Conservation (phyloP, 768 basidiomycete genomes). For the Trichaptum fuscoviolaceum region DNA sequence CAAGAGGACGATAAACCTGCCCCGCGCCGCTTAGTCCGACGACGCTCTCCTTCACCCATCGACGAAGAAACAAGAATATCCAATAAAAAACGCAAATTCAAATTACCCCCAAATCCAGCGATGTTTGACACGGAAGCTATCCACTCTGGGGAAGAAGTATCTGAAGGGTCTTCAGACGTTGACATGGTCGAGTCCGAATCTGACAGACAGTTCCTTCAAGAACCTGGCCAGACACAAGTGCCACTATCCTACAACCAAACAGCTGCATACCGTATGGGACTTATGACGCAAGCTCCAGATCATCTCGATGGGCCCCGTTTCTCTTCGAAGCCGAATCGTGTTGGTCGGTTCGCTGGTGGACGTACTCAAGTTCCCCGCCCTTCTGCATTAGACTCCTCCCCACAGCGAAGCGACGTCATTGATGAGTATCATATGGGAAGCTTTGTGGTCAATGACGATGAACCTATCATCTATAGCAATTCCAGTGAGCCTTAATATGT, state of each 20-base stretch:
- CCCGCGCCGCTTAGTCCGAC: constrained; percentile 6
- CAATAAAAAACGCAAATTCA: constrained; percentile 9
- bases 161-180: constrained; percentile 55
- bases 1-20: constrained; percentile 10
- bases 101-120: constrained; percentile 22
- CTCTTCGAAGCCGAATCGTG: constrained; percentile 41
- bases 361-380: constrained; percentile 28
- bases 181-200: constrained; percentile 55
- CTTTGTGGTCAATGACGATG: constrained; percentile 79
- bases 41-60: constrained; percentile 1
- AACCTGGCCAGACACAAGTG: constrained; percentile 60
- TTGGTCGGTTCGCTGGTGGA: constrained; percentile 30
- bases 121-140: constrained; percentile 65
- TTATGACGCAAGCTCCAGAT: constrained; percentile 62
- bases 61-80: constrained; percentile 21
- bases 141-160: constrained; percentile 79
- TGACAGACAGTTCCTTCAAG: constrained; percentile 62
- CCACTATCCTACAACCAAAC: constrained; percentile 72
- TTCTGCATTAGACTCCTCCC: constrained; percentile 57
- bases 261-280: constrained; percentile 61
- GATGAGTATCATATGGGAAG: constrained; percentile 72
- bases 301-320: constrained; percentile 47
- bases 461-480: constrained; percentile 47
- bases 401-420: constrained; percentile 40
- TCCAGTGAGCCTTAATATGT: constrained; percentile 17